Base-by-base conservation (phyloP, 2,329 filamentous ascomycete genomes). In the Botryosphaeria agaves region DNA sequence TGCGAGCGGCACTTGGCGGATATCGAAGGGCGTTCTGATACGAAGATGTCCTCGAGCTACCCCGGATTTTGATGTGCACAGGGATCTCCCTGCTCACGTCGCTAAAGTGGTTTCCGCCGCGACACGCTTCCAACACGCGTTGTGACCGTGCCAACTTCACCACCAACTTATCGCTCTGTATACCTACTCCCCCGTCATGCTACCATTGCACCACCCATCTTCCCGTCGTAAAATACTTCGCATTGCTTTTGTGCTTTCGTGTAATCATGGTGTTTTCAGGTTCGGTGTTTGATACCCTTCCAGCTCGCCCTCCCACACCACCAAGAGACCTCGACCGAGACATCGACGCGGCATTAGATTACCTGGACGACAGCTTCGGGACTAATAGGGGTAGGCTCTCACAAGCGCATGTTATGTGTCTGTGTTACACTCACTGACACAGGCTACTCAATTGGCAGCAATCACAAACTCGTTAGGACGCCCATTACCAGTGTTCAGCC, bases 301-400 rank as follows among this genome's bases (percentile, higher is more conserved):
- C 62, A 43, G 50, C 54, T 48, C 62, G 63, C 42, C 66, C 65
- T 36, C 66, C 66, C 12, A 71, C 65, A 43, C 66, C 67, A 40
- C 67, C 66, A 21, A 61, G 59, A 52, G 62, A 58, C 39, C 34
- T 52, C 34, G 35, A 52, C 18, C 40, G 42, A 35, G 44, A 41
- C 27, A 42, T 56, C 28, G 46, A 56, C 38, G 52, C 55, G 32
- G 53, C 51, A 28, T 43, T 59, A 15, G 43, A 53, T 11, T 62
- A 61, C 36, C 51, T 63, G 18, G 44, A 56, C 19, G 52, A 53
- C 29, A 51, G 50, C 14, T 55, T 55, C 33, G 46, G 48, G 32
- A n/a, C n/a, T n/a, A n/a, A n/a, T n/a, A n/a, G n/a, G n/a, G n/a
- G n/a, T n/a, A n/a, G n/a, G n/a, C n/a, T n/a, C n/a, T n/a, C n/a